Evolutionary conservation across 164 flowering plant species (phyloP), one percentile per base, ranked within the genome.

Genomic region (Berberis thunbergii): DNA sequence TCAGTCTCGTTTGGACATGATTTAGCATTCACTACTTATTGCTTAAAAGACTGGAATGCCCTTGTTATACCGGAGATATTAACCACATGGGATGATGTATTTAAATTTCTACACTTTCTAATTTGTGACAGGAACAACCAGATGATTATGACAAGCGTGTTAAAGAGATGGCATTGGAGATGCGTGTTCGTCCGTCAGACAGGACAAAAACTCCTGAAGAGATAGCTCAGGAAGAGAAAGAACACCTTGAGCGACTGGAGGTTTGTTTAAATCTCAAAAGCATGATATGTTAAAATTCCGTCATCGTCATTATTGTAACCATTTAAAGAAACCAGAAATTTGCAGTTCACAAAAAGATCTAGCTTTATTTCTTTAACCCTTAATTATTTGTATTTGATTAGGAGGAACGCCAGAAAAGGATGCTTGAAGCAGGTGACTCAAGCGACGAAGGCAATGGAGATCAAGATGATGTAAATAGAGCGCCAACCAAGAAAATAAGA

Each of bases 131-230:
- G 99, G 96, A 77, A 50, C 67, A 80, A 68, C 88, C 89, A 60
- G 95, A 88, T 76, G 54, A 70, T 43, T 95, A 86, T 69, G 92
- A 89, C 71, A 84, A 79, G 72, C 80, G 85, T 66, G 81, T 85
- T 3, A 80, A 77, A 64, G 81, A 70, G 74, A 85, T 95, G 95
- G 74, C 59, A 61, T 57, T 84, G 67, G 99, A 95, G 55, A 78
- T 78, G 72, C 90, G 97, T 68, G 97, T 91, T 72, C 87, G 81
- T 1, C 93, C 95, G 54, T 85, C 98, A 41, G 91, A 91, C 67
- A 74, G 95, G 74, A 86, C 82, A 70, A 95, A 88, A 77, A 81
- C 97, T 49, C 85, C 86, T 50, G 99, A 95, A 70, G 99, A 95
- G 77, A 77, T 87, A 62, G 97, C 96, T 6, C 92, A 91, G 66